Evolutionary conservation across 2,329 filamentous ascomycete species (phyloP).

Genomic region (Fusarium sp.): DNA sequence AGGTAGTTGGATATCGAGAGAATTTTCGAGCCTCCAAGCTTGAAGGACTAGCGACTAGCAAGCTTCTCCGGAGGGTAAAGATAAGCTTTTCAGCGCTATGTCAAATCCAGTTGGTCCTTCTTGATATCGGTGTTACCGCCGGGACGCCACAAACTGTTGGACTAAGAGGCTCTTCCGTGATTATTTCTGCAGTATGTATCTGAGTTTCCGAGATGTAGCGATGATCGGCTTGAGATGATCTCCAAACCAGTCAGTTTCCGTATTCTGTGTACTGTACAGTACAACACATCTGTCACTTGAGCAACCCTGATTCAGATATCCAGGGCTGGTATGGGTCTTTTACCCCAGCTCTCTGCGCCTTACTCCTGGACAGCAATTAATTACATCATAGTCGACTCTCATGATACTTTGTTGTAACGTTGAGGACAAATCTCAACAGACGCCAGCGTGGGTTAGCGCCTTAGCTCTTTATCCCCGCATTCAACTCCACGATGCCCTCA

Average conservation of each 20-base stretch:
- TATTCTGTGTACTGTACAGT: slow-evolving; percentile 8
- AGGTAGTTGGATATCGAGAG: slow-evolving; percentile 31
- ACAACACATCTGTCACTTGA: slow-evolving; percentile 3
- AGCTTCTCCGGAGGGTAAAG: slow-evolving; percentile 2
- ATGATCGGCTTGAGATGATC: background rate
- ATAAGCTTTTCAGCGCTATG: slow-evolving; percentile 21
- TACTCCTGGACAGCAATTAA: background rate
- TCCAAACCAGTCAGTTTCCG: background rate
- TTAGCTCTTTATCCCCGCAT: slow-evolving; percentile 41
- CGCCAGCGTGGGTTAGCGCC: slow-evolving; percentile 17
- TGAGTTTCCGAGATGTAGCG: background rate
- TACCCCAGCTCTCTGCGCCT: slow-evolving; percentile 2
- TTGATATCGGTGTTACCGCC: slow-evolving; percentile 1
- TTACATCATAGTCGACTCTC: slow-evolving; percentile 29
- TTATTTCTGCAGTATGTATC: background rate
- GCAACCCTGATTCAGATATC: background rate
- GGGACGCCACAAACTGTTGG: slow-evolving; percentile 6
- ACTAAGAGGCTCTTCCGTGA: slow-evolving; percentile 14
- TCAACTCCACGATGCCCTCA: slow-evolving; percentile 40
- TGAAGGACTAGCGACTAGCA: background rate
- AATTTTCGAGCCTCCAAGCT: slow-evolving; percentile 5
- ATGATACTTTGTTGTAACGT: slow-evolving; percentile 32
- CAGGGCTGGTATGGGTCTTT: background rate
- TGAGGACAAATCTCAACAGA: slow-evolving; percentile 38
- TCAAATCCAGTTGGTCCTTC: slow-evolving; percentile 3